These are phyloP conservation scores for Blastobotrys malaysiensis DNA, from an alignment of 1,139 yeast species.

Conservation along the genomic window DNA sequence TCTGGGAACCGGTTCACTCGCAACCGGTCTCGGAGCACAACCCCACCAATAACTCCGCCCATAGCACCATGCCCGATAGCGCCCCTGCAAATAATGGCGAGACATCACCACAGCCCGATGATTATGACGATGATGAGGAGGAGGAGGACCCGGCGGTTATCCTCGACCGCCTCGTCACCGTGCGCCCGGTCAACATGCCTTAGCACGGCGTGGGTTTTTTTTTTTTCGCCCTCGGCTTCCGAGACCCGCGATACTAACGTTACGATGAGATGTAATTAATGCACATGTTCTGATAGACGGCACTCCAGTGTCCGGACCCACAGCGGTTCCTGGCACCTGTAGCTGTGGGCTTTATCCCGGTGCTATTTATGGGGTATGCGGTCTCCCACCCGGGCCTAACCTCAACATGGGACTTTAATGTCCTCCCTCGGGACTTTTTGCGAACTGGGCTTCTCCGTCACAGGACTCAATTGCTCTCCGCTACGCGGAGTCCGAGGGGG, in stretches of 20 bases:
- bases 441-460: too few species aligned
- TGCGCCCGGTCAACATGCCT: not conserved
- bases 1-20: conserved; percentile 45
- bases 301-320: not conserved
- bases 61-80: not conserved
- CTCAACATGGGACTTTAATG: too few species aligned
- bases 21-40: conserved; percentile 1
- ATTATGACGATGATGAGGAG: not conserved
- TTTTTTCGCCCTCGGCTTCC: not conserved
- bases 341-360: too few species aligned
- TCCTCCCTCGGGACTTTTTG: too few species aligned
- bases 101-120: too few species aligned
- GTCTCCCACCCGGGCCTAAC: too few species aligned
- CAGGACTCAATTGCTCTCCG: too few species aligned
- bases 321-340: too few species aligned
- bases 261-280: not conserved
- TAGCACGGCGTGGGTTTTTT: not conserved
- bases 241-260: not conserved
- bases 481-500: too few species aligned
- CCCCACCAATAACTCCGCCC: not conserved
- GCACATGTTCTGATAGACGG: not conserved
- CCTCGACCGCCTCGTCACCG: not conserved
- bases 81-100: not conserved
- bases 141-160: conserved; percentile 10
- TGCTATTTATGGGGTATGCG: too few species aligned